phyloP scores from a whole-genome alignment of 768 basidiomycete species.

The Postia placenta region DNA sequence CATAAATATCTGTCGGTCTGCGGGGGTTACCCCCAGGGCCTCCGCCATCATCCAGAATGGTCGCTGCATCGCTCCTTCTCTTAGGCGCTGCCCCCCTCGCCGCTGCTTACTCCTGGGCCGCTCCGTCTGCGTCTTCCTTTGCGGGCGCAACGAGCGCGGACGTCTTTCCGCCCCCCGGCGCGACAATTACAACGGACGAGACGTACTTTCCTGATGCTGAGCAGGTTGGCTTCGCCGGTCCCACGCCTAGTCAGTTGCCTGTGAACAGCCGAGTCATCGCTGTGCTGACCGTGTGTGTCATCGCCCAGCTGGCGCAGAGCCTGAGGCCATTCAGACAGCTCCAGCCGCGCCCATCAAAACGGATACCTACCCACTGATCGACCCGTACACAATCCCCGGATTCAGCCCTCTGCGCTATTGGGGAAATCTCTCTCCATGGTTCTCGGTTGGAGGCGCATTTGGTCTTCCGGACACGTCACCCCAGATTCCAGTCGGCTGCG shows the following conservation, averaged over 20 bases:
- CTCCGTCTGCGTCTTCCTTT: conserved; percentile 28
- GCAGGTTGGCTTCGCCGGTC: conserved; percentile 40
- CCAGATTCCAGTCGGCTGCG: conserved; percentile 39
- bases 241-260: conserved; percentile 48
- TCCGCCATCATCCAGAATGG: neutral
- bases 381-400: conserved; percentile 22
- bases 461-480: conserved; percentile 43
- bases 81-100: conserved; percentile 4
- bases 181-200: conserved; percentile 26
- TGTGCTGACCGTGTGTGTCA: neutral
- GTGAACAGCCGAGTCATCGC: conserved; percentile 8
- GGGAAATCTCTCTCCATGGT: conserved; percentile 47
- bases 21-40: no score
- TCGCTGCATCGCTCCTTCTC: conserved; percentile 4
- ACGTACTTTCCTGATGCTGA: conserved; percentile 36
- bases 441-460: conserved; percentile 37
- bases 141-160: conserved; percentile 38
- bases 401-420: conserved; percentile 42
- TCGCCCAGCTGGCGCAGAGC: conserved; percentile 22
- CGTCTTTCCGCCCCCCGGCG: conserved; percentile 36
- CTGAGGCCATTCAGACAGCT: conserved; percentile 25
- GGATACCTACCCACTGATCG: conserved; percentile 37
- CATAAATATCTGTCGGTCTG: no score
- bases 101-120: neutral
- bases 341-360: conserved; percentile 31